Conservation (phyloP, 2,329 filamentous ascomycete species). For the Epicoccum sorghinum region DNA sequence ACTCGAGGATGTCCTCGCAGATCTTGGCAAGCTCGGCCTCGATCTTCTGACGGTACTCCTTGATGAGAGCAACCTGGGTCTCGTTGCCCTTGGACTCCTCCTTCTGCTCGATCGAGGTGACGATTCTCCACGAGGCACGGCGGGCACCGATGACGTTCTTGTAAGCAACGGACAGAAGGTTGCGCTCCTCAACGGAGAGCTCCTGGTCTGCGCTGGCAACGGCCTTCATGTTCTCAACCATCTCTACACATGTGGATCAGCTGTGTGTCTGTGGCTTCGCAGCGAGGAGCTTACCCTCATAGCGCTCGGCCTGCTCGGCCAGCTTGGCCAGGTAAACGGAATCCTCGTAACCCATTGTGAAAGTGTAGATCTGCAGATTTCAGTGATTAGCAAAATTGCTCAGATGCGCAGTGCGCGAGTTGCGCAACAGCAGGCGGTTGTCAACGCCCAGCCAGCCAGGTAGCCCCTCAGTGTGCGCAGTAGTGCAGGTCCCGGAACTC, state of each 20-base stretch:
- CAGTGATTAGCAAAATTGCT: slow-evolving; percentile 32
- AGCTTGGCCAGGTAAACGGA: slow-evolving; percentile 99
- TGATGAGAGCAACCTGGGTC: slow-evolving; percentile 86
- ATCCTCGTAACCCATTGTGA: slow-evolving; percentile 98
- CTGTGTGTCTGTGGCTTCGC: slow-evolving; percentile 6
- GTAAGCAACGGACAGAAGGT: slow-evolving; percentile 96
- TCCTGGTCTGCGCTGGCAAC: slow-evolving; percentile 80
- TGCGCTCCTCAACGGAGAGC: slow-evolving; percentile 86
- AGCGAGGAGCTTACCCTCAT: slow-evolving; percentile 74
- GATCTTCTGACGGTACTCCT: slow-evolving; percentile 99
- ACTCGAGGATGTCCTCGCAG: slow-evolving; percentile 95
- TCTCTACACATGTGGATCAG: slow-evolving; percentile 67
- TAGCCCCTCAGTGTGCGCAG: slow-evolving; percentile 29
- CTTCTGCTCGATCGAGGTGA: slow-evolving; percentile 99
- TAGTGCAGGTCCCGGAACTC: not conserved
- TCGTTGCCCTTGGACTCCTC: slow-evolving; percentile 99
- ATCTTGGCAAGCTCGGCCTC: slow-evolving; percentile 96
- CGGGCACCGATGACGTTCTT: slow-evolving; percentile 98
- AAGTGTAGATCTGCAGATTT: slow-evolving; percentile 32
- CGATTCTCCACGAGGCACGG: slow-evolving; percentile 97
- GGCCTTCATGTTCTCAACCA: slow-evolving; percentile 99
- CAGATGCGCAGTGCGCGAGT: slow-evolving; percentile 18
- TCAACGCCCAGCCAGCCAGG: slow-evolving; percentile 20
- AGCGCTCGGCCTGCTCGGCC: slow-evolving; percentile 99
- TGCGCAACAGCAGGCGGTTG: slow-evolving; percentile 18